phyloP scores from a whole-genome alignment of 2,329 filamentous ascomycete species.

The Clonostachys sp. region DNA sequence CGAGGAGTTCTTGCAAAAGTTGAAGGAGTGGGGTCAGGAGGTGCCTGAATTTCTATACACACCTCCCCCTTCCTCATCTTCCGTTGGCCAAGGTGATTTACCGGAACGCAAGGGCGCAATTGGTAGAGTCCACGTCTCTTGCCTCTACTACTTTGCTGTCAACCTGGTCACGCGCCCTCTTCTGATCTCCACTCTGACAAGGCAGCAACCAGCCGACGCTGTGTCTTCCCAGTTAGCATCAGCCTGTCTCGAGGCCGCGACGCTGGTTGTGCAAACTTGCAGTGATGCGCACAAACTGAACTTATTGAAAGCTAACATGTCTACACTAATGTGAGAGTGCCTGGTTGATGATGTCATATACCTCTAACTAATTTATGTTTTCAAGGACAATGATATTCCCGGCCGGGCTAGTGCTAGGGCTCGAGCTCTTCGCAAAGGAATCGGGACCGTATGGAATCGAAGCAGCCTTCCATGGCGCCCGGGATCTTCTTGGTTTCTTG shows the following conservation, averaged over 20 bases:
- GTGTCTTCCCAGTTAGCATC: conserved; percentile 34
- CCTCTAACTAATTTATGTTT: too few relatives aligned
- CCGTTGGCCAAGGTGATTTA: background rate
- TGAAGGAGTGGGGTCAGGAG: conserved; percentile 38
- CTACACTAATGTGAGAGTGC: conserved; percentile 47
- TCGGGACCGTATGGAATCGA: conserved; percentile 37
- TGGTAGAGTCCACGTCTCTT: conserved; percentile 49
- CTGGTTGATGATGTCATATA: background rate
- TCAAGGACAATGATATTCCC: conserved; percentile 48
- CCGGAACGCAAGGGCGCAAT: conserved; percentile 26
- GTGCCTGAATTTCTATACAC: conserved; percentile 28
- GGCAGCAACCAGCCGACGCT: conserved; percentile 20
- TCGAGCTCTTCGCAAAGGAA: conserved; percentile 48
- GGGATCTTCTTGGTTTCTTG: conserved; percentile 42
- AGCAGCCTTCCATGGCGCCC: conserved; percentile 43
- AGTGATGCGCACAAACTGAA: conserved; percentile 36
- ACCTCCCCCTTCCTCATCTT: conserved; percentile 25
- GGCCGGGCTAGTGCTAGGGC: conserved; percentile 50
- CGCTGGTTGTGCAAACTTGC: conserved; percentile 52
- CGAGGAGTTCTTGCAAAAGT: conserved; percentile 31
- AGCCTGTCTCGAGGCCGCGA: conserved; percentile 50
- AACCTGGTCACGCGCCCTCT: conserved; percentile 52
- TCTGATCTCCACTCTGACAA: conserved; percentile 42
- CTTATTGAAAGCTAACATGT: conserved; percentile 49
- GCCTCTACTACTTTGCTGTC: conserved; percentile 54